Evolutionary conservation across 345 rosid species (phyloP).

Genomic region (Populus ilicifolia): DNA sequence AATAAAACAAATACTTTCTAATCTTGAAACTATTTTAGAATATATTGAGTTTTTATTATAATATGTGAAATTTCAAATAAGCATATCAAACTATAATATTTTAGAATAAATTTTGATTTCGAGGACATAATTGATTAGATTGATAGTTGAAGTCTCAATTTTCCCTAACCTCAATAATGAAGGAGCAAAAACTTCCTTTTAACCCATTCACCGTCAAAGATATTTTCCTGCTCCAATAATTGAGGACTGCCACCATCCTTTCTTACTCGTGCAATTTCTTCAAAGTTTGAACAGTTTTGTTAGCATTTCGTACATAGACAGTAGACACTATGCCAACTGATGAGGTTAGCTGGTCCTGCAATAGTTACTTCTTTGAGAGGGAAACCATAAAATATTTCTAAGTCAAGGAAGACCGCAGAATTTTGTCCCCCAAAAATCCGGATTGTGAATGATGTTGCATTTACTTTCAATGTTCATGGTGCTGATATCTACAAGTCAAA

Average conservation of each 20-base stretch:
- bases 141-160: background rate
- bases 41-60: too few relatives aligned
- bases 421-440: background rate
- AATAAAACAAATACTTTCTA: too few relatives aligned
- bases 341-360: background rate
- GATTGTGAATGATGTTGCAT: background rate
- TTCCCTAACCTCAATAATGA: background rate
- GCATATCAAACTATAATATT: too few relatives aligned
- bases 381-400: background rate
- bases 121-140: too few relatives aligned
- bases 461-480: too few relatives aligned
- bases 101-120: too few relatives aligned
- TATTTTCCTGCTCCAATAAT: background rate
- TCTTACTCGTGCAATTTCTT: too few relatives aligned
- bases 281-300: too few relatives aligned
- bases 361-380: background rate
- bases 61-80: too few relatives aligned
- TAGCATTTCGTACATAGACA: background rate
- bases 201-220: background rate
- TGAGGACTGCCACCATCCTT: background rate
- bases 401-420: constrained; percentile 1
- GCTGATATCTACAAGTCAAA: background rate
- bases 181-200: background rate
- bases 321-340: background rate
- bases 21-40: too few relatives aligned